Evolutionary conservation across 345 rosid genomes (phyloP).

Genomic region (Anacardium occidentale): DNA sequence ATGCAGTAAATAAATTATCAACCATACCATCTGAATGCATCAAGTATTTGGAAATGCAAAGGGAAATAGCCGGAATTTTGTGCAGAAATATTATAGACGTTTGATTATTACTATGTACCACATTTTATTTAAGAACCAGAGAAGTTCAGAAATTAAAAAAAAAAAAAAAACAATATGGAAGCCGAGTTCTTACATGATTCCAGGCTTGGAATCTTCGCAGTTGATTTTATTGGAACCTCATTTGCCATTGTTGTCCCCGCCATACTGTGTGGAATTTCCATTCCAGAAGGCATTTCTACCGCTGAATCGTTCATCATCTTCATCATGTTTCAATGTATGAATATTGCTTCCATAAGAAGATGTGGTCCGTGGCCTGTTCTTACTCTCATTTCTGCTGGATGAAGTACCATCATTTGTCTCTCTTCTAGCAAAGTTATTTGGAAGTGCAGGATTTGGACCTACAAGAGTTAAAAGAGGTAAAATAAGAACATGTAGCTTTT

Average conservation of each 20-base stretch:
- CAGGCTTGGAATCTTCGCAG: neutral
- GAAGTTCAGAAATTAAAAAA: too few species aligned
- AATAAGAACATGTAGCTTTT: too few species aligned
- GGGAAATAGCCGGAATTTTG: neutral
- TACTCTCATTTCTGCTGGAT: conserved; percentile 34
- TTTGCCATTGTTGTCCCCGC: conserved; percentile 47
- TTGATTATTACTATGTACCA: neutral
- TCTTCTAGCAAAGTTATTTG: conserved; percentile 31
- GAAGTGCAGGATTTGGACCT: conserved; percentile 54
- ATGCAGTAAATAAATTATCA: too few species aligned
- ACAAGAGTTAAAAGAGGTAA: neutral
- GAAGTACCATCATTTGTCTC: conserved; percentile 31
- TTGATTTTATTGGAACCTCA: conserved; percentile 1
- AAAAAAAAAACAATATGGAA: too few species aligned
- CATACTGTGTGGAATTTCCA: conserved; percentile 86
- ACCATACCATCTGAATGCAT: neutral
- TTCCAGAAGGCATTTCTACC: conserved; percentile 83
- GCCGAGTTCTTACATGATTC: neutral
- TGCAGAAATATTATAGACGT: neutral
- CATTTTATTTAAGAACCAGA: neutral
- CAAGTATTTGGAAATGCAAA: neutral
- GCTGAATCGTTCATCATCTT: conserved; percentile 54
- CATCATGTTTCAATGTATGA: conserved; percentile 70
- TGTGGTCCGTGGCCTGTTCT: conserved; percentile 43
- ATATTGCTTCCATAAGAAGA: conserved; percentile 68